Base-by-base conservation (phyloP, 164 flowering plant genomes). In the Liriodendron chinense region DNA sequence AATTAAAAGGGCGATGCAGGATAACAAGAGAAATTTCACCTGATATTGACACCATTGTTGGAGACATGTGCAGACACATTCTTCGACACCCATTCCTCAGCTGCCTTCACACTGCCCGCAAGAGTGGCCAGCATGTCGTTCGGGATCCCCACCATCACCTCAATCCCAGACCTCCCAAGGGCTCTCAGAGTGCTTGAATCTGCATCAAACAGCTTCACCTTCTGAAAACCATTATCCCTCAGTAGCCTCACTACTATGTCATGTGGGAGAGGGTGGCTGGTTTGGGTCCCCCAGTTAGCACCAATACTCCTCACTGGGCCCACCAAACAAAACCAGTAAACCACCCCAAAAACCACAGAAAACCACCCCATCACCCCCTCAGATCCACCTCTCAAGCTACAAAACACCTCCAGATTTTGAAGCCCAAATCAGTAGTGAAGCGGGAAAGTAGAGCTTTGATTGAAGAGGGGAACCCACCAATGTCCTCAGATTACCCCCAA, bases 111-210 rank as follows among this genome's bases (percentile, higher is more conserved):
- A 78, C 91, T 89, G 28, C 18, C 25, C 20, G 98, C 98, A 13
- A 92, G 48, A 69, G 88, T 71, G 0, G 78, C 48, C 34, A 96
- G 89, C 97, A 91, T 85, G 78, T 96, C 98, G 72, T 96, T 96
- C 6, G 99, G 99, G 28, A 96, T 96, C 1, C 98, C 99, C 43
- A 96, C 97, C 98, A 96, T 96, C 48, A 96, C 97, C 78, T 96
- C 93, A 78, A 96, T 84, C 77, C 82, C 83, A 63, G 91, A 64
- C 73, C 75, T 80, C 0, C 86, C 84, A 23, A 96, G 85, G 70
- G 97, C 90, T 26, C 75, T 85, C 69, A 96, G 22, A 7, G 78
- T 73, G n/a, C 50, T 83, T 47, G 85, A 84, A 78, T 94, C 92
- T 3, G 99, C 97, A 79, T 96, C 99, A 71, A 96, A 96, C 28